Evolutionary conservation across 2,329 filamentous ascomycete genomes (phyloP), one percentile per base, ranked within the genome.

Genomic region (Curvularia lunata): DNA sequence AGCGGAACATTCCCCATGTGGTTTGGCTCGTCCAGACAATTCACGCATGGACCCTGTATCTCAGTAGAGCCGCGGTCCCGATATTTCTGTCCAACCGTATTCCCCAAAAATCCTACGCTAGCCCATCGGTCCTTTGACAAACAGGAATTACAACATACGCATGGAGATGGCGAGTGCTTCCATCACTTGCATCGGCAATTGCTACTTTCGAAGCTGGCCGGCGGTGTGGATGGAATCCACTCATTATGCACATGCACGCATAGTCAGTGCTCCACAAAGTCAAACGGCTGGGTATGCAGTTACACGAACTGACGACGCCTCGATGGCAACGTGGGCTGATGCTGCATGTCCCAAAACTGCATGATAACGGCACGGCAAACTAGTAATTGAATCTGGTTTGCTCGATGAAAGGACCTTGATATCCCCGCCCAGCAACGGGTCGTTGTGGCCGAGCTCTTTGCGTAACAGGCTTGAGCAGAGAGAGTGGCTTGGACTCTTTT

Each of bases 351-450:
- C 40, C 38, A 27, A 23, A 46, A 9, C 56, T 61, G 59, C 59
- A 56, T 37, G 38, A 48, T 37, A 43, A 56, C 48, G 59, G 59
- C 59, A 54, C 56, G 48, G 56, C 40, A 38, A 7, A 50, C 56
- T 40, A 48, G 54, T 47, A 27, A 41, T 27, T n/a, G 45, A 42
- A n/a, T 56, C 37, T 47, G 52, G 49, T 50, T 21, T 13, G 38
- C 30, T 52, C 21, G 32, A 41, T 30, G 27, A 13, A 28, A 30
- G 10, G 32, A 28, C 42, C 48, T 40, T 45, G 46, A 32, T 32
- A 25, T 41, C 30, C 12, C 43, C 13, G n/a, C 42, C 42, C 10
- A 30, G 43, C 40, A 23, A 41, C 25, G 37, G 40, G 13, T 43
- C 41, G 37, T 41, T 48, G 18, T 27, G 48, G 46, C 49, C 49